Percentiles rank a stretch among this genome's conserved stretches.
Evolutionary conservation across 2,329 filamentous ascomycete species (phyloP).

Genomic region (Epichloe elymi): DNA sequence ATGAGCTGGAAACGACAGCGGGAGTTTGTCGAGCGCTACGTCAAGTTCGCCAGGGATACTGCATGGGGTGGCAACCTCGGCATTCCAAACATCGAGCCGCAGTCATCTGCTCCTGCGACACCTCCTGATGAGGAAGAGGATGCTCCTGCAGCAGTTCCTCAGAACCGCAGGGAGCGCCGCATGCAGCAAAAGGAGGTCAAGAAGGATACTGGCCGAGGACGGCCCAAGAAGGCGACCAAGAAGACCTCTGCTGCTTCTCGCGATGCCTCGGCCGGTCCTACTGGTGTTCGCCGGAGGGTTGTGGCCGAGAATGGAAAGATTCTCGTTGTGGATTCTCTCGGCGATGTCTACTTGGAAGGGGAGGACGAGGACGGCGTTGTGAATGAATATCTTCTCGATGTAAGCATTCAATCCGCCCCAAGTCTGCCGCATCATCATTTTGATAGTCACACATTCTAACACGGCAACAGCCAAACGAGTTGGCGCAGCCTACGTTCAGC

Average conservation of each 20-base stretch:
- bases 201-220: constrained; percentile 51
- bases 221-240: constrained; percentile 27
- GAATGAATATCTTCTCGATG: constrained; percentile 76
- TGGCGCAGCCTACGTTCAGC: constrained; percentile 59
- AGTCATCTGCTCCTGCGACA: constrained; percentile 30
- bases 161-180: constrained; percentile 78
- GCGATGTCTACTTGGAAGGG: constrained; percentile 92
- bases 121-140: constrained; percentile 32
- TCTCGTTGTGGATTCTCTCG: constrained; percentile 78
- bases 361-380: constrained; percentile 74
- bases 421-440: no score
- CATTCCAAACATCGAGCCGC: constrained; percentile 52
- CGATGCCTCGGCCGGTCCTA: constrained; percentile 37
- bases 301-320: constrained; percentile 92
- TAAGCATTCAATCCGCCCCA: constrained; percentile 35
- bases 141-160: constrained; percentile 38
- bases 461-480: constrained; percentile 55
- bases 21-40: constrained; percentile 85
- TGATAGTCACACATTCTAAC: constrained; percentile 9
- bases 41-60: constrained; percentile 72
- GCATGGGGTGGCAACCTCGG: constrained; percentile 79
- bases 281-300: constrained; percentile 73
- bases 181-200: constrained; percentile 76
- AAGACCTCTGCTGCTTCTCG: constrained; percentile 21
- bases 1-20: constrained; percentile 81